Base-by-base conservation (phyloP, 208 protist species). In the Naegleria fowleri region DNA sequence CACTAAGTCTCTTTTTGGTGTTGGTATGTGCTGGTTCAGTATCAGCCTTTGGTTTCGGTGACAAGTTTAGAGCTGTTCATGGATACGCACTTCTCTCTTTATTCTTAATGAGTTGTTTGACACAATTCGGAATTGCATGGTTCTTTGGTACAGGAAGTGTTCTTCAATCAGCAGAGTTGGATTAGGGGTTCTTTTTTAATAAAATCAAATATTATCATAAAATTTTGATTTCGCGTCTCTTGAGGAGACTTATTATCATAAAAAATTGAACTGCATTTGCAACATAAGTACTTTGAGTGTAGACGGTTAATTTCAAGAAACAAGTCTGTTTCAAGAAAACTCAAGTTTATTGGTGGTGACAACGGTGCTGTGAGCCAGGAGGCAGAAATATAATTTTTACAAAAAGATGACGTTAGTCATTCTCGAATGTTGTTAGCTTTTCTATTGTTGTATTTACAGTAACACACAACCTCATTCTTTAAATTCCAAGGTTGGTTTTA, bases 1-100 rank as follows among this genome's bases (percentile, higher is more conserved):
- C 93, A 58, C 36, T 95, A n/a, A 92, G 91, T 39, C 43, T 94
- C 25, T 19, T 59, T 19, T 38, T 94, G 15, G 59, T 94, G 9
- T 90, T 91, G 2, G 29, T 93, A 39, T 93, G 92, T 90, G 90
- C 93, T 19, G 51, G 55, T n/a, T 25, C 86, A 15, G 88, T 91
- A 22, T 90, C 90, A n/a, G 22, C 33, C 3, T 93, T 94, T 51
- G 91, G 93, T 22, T 92, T 90, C 38, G 86, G n/a, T 36, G 86
- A 38, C 25, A 67, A 67, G 3, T 48, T 67, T 67, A 41, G 29
- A 33, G 29, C 29, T 25, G 25, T 5, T 9, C 36, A 9, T 36
- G 86, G 86, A n/a, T 67, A 67, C 5, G 19, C 51, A 40, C 25
- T 89, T 6, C 6, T 67, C 29, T 13, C 7, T 11, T 29, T 89